Conservation (phyloP, 2,329 filamentous ascomycete genomes). For the Eutypa lata region DNA sequence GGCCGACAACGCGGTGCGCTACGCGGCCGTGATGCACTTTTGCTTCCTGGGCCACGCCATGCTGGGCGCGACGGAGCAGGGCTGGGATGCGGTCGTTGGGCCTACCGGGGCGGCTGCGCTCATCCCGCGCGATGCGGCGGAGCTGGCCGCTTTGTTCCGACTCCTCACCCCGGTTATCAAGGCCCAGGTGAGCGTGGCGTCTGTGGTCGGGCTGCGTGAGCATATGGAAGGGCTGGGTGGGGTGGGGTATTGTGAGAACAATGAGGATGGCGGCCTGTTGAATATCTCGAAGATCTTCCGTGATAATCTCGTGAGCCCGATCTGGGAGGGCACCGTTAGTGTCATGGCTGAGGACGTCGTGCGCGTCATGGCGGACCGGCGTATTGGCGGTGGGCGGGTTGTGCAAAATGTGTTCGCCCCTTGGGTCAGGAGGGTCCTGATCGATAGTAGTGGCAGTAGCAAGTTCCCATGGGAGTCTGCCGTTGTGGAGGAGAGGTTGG, state of each 20-base stretch:
- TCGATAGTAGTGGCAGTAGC: background rate
- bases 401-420: slow-evolving; percentile 4
- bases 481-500: background rate
- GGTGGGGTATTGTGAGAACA: slow-evolving; percentile 37
- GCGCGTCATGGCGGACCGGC: slow-evolving; percentile 7
- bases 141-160: slow-evolving; percentile 41
- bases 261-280: slow-evolving; percentile 43
- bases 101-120: slow-evolving; percentile 5
- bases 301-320: slow-evolving; percentile 35
- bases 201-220: slow-evolving; percentile 12
- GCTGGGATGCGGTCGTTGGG: slow-evolving; percentile 8
- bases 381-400: slow-evolving; percentile 5
- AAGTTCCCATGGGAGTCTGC: background rate
- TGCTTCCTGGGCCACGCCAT: slow-evolving; percentile 35
- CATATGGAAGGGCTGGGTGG: slow-evolving; percentile 22
- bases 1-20: slow-evolving; percentile 42
- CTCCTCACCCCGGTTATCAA: slow-evolving; percentile 60
- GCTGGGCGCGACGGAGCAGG: slow-evolving; percentile 31
- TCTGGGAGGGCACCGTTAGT: slow-evolving; percentile 20
- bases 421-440: slow-evolving; percentile 2
- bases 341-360: slow-evolving; percentile 10
- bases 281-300: slow-evolving; percentile 55
- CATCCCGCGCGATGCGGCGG: slow-evolving; percentile 1
- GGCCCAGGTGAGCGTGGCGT: slow-evolving; percentile 30
- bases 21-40: slow-evolving; percentile 32